phyloP scores from a whole-genome alignment of 192 early-diverging fungal species.

The Entomortierella lignicola region DNA sequence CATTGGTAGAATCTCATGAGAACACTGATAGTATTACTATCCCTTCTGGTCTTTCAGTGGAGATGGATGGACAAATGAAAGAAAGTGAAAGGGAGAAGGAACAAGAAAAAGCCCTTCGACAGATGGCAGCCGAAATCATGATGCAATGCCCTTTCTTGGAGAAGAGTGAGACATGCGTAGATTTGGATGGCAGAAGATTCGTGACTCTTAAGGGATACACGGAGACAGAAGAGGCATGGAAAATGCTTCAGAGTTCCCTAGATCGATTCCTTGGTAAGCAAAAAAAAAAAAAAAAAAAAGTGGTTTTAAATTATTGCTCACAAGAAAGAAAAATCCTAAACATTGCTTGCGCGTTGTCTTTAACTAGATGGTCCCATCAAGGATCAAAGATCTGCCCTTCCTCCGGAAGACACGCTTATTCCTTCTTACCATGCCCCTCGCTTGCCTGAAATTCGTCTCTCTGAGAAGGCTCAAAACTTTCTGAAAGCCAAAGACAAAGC shows the following conservation, averaged over 20 bases:
- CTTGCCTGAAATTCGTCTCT: slow-evolving; percentile 21
- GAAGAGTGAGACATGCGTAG: slow-evolving; percentile 6
- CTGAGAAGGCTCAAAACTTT: slow-evolving; percentile 30
- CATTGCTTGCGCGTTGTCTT: not conserved
- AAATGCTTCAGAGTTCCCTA: slow-evolving; percentile 6
- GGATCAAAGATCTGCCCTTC: slow-evolving; percentile 33
- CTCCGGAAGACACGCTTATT: slow-evolving; percentile 45
- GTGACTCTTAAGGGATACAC: slow-evolving; percentile 45
- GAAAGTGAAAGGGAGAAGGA: not conserved
- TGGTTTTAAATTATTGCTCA: too few relatives aligned
- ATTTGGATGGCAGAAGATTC: slow-evolving; percentile 7
- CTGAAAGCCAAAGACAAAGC: slow-evolving; percentile 19
- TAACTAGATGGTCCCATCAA: slow-evolving; percentile 35
- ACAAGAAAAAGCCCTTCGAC: not conserved
- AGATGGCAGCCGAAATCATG: slow-evolving; percentile 6
- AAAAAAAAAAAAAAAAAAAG: not conserved
- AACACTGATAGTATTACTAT: too few relatives aligned
- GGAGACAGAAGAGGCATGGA: slow-evolving; percentile 43
- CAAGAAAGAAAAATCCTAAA: too few relatives aligned
- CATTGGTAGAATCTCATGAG: not conserved
- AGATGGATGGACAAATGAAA: not conserved
- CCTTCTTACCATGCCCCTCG: slow-evolving; percentile 47
- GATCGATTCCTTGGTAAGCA: slow-evolving; percentile 40
- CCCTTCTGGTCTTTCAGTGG: not conserved
- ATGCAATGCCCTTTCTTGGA: slow-evolving; percentile 43